Conservation (phyloP, 1,139 yeast species). For the Kodamaea suecica region DNA sequence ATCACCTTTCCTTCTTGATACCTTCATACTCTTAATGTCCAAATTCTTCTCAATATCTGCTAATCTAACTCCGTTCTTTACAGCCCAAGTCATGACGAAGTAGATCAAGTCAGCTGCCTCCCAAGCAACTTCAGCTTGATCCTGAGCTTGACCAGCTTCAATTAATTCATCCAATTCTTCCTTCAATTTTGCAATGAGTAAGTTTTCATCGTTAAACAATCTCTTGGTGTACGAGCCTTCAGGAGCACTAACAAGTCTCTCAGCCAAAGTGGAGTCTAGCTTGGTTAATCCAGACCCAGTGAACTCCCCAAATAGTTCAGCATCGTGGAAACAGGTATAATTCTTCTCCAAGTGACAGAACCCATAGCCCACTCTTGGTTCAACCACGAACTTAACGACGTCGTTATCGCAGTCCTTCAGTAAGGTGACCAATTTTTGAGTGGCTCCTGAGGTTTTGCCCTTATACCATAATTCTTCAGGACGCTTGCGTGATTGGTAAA, state of each 20-base stretch:
- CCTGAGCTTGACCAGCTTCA: slow-evolving; percentile 62
- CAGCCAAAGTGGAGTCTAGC: slow-evolving; percentile 62
- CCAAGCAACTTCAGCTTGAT: slow-evolving; percentile 74
- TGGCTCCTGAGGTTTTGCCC: slow-evolving; percentile 94
- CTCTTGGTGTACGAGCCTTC: slow-evolving; percentile 91
- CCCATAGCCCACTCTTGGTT: slow-evolving; percentile 72
- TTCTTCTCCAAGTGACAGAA: slow-evolving; percentile 84
- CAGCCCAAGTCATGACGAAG: slow-evolving; percentile 85
- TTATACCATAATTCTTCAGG: slow-evolving; percentile 88
- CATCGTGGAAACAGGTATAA: slow-evolving; percentile 67
- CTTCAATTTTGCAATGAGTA: slow-evolving; percentile 80
- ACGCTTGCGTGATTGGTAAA: slow-evolving; percentile 86
- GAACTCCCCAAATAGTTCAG: slow-evolving; percentile 41
- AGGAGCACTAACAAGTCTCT: slow-evolving; percentile 63
- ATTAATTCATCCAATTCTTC: slow-evolving; percentile 97
- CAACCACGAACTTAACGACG: slow-evolving; percentile 80
- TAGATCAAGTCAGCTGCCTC: slow-evolving; percentile 95
- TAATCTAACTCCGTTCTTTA: slow-evolving; percentile 74
- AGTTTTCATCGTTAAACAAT: slow-evolving; percentile 69
- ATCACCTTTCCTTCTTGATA: slow-evolving; percentile 92
- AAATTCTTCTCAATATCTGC: slow-evolving; percentile 80
- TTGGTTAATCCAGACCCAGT: slow-evolving; percentile 57
- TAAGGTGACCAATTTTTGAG: slow-evolving; percentile 66
- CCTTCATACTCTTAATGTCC: slow-evolving; percentile 78
- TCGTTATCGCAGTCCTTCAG: slow-evolving; percentile 91